phyloP scores from a whole-genome alignment of 1,139 yeast species.

The Debaryomyces robertsiae region DNA sequence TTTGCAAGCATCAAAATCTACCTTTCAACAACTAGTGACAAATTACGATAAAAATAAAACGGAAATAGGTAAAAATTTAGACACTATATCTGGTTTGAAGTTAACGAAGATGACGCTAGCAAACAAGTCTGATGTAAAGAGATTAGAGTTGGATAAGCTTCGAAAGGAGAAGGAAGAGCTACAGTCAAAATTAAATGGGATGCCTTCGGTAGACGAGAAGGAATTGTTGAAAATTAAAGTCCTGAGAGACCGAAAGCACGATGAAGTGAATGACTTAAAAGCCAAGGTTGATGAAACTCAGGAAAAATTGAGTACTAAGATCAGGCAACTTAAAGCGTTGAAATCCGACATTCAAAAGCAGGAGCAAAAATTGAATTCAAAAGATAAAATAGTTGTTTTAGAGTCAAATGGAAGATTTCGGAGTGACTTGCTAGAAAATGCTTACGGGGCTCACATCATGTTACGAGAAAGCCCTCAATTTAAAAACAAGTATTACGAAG shows the following conservation, averaged over 20 bases:
- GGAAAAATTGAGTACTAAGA: constrained; percentile 23
- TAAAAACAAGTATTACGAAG: constrained; percentile 57
- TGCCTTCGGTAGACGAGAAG: constrained; percentile 21
- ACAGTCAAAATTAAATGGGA: constrained; percentile 14
- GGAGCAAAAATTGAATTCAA: constrained; percentile 39
- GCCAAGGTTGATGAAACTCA: constrained; percentile 22
- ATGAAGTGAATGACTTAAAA: constrained; percentile 17
- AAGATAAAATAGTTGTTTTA: constrained; percentile 54
- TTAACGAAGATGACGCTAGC: constrained; percentile 20
- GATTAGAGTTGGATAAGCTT: constrained; percentile 25
- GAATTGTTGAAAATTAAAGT: constrained; percentile 18
- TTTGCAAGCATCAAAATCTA: constrained; percentile 1
- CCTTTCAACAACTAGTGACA: constrained; percentile 2
- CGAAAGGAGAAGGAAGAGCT: constrained; percentile 20
- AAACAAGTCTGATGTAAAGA: constrained; percentile 26
- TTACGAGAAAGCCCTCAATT: constrained; percentile 36
- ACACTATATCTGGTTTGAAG: constrained; percentile 23
- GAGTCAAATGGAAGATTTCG: constrained; percentile 29
- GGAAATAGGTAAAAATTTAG: constrained; percentile 20
- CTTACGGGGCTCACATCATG: constrained; percentile 34
- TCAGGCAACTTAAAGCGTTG: constrained; percentile 21
- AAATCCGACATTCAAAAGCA: constrained; percentile 20
- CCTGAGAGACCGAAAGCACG: constrained; percentile 18
- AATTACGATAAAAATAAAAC: constrained; percentile 12
- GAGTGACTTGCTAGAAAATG: constrained; percentile 31